Base-by-base conservation (phyloP, 2,329 filamentous ascomycete species). In the Exserohilum rostratum region DNA sequence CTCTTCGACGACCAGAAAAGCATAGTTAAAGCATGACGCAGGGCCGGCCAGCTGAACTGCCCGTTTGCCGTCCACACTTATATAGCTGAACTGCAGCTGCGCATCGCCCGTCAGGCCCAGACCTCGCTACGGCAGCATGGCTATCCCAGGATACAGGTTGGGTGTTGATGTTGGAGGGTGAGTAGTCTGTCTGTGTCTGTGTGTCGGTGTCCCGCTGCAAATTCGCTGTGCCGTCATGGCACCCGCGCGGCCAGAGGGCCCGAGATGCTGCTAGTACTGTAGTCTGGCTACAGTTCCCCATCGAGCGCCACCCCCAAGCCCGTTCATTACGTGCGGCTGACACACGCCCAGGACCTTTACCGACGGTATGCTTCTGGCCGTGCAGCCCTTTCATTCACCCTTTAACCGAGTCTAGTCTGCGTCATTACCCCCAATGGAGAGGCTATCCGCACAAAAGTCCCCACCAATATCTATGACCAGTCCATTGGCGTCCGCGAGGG, bases 401-500 rank as follows among this genome's bases (percentile, higher is more conserved):
- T n/a, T 15, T 50, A 50, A 54, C 22, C 6, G 34, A 45, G 34
- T 39, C 12, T 27, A 54, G 51, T 81, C 42, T 81, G 74, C 58
- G 78, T 79, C 25, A 77, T 81, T 53, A 78, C 79, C 3, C 78
- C 79, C 1, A 61, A 73, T 15, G 78, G 78, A 17, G 69, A 77
- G 54, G 77, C 76, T 1, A 72, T 79, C 11, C 72, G 79, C 34
- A 77, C 78, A 22, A 82, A 81, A 61, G 77, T 80, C 5, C 78
- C 74, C 7, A 80, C 79, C 6, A 79, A 79, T 12, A 72, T 73
- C 6, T 63, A 70, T 11, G 78, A 81, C 55, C 79, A 82, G 66
- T 81, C 79, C 43, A 74, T 80, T 17, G 78, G 79, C 4, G 79
- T 81, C 48, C 74, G 77, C 34, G 66, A 80, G 30, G 79, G 78